These are phyloP conservation scores for Rhizodiscina lignyota DNA, from an alignment of 495 filamentous ascomycete genomes.

Conservation along the genomic window DNA sequence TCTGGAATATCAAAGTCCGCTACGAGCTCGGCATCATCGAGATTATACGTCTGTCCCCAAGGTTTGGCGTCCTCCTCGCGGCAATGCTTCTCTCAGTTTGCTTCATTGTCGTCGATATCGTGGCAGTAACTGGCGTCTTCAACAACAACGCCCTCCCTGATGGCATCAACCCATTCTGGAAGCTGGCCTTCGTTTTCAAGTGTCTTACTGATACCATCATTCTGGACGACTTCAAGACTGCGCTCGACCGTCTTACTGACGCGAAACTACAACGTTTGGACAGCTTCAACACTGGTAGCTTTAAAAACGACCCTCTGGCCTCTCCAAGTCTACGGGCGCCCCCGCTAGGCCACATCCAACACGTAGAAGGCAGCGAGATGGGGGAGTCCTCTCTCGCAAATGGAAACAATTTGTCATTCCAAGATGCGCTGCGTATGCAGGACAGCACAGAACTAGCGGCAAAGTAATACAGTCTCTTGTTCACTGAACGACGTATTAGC, in stretches of 20 bases:
- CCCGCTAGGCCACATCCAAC: too few species aligned
- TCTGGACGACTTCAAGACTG: conserved; percentile 47
- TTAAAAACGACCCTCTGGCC: too few species aligned
- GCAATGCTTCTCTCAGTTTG: conserved; percentile 36
- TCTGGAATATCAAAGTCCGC: conserved; percentile 35
- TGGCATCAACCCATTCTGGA: conserved; percentile 32
- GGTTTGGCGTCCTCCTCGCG: conserved; percentile 38
- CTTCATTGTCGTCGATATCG: conserved; percentile 37
- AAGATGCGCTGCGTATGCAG: too few species aligned
- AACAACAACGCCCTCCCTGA: conserved; percentile 8
- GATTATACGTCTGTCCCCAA: conserved; percentile 32
- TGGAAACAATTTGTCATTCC: too few species aligned
- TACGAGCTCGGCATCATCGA: conserved; percentile 34
- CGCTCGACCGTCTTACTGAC: conserved; percentile 25
- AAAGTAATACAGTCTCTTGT: too few species aligned
- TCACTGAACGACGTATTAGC: too few species aligned
- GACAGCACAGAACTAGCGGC: too few species aligned
- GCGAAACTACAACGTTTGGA: conserved; percentile 14
- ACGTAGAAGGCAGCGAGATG: too few species aligned
- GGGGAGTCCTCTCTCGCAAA: too few species aligned
- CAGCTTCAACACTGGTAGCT: conserved; percentile 12
- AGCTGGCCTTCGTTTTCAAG: conserved; percentile 41
- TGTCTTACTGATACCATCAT: conserved; percentile 41
- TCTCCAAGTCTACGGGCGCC: too few species aligned
- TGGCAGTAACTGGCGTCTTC: conserved; percentile 17